phyloP scores from a whole-genome alignment of 2,329 filamentous ascomycete genomes.

The Piedraia hortae region DNA sequence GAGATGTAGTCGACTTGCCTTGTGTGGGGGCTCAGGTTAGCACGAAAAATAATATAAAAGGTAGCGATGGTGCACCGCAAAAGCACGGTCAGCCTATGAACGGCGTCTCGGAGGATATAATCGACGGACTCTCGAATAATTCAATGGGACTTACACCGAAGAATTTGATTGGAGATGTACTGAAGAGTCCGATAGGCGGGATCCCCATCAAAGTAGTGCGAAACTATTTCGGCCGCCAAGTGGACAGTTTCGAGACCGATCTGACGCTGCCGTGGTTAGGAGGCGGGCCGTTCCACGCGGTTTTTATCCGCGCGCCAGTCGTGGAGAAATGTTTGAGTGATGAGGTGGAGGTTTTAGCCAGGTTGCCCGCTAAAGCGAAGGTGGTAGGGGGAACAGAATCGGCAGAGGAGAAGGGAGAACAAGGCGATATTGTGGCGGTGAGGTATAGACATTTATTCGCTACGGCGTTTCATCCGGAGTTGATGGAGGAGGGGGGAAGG shows the following conservation, averaged over 20 bases:
- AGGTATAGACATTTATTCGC: slow-evolving; percentile 77
- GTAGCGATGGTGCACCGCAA: slow-evolving; percentile 68
- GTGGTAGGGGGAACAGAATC: slow-evolving; percentile 26
- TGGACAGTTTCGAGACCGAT: slow-evolving; percentile 63
- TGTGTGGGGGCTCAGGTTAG: too few species aligned
- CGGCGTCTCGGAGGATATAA: too few species aligned
- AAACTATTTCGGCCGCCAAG: slow-evolving; percentile 85
- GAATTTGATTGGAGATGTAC: too few species aligned
- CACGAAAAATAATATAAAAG: too few species aligned
- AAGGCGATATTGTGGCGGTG: slow-evolving; percentile 64
- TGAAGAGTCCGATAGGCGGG: too few species aligned
- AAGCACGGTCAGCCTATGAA: slow-evolving; percentile 72
- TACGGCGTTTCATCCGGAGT: slow-evolving; percentile 83
- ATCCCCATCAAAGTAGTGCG: slow-evolving; percentile 72
- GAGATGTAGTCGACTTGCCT: too few species aligned
- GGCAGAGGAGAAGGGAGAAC: slow-evolving; percentile 20
- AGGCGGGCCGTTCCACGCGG: slow-evolving; percentile 36
- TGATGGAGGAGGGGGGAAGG: slow-evolving; percentile 51
- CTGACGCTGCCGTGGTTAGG: slow-evolving; percentile 44
- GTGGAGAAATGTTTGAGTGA: slow-evolving; percentile 47
- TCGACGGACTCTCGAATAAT: too few species aligned
- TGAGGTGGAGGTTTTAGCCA: slow-evolving; percentile 12
- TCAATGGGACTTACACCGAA: too few species aligned
- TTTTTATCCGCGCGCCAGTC: slow-evolving; percentile 86
- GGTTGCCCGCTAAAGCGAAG: slow-evolving; percentile 18